phyloP scores from a whole-genome alignment of 805 yeast species.

The Suhomyces sp. region DNA sequence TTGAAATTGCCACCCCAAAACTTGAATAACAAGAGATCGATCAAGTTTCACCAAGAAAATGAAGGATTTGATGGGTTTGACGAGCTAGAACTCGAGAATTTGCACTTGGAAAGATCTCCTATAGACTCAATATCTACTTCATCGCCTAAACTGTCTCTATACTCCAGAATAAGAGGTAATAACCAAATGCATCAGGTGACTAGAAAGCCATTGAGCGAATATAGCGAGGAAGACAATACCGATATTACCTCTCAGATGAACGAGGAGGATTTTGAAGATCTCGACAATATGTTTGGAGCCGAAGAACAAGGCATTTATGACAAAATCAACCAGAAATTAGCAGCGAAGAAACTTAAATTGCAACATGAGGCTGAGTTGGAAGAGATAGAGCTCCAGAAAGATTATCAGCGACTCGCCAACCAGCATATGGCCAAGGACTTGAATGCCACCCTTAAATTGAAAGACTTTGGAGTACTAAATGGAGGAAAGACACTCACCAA shows the following conservation, averaged over 20 bases:
- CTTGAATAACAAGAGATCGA: not conserved
- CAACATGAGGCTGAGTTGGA: slow-evolving; percentile 34
- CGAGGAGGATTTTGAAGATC: slow-evolving; percentile 37
- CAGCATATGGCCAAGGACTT: slow-evolving; percentile 14
- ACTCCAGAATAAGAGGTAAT: slow-evolving; percentile 1
- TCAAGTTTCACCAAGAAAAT: slow-evolving; percentile 6
- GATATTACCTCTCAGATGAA: slow-evolving; percentile 38
- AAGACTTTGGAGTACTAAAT: slow-evolving; percentile 21
- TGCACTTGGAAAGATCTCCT: slow-evolving; percentile 11
- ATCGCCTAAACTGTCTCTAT: slow-evolving; percentile 19
- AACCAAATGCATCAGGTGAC: slow-evolving; percentile 6
- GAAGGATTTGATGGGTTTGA: slow-evolving; percentile 6
- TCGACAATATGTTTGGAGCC: slow-evolving; percentile 37
- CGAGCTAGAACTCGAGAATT: not conserved
- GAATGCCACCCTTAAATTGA: slow-evolving; percentile 27
- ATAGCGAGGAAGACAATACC: slow-evolving; percentile 38
- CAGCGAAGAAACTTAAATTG: slow-evolving; percentile 21
- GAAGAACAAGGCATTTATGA: slow-evolving; percentile 36
- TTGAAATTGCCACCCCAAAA: slow-evolving; percentile 3
- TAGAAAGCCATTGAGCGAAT: slow-evolving; percentile 31
- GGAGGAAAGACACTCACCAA: slow-evolving; percentile 3
- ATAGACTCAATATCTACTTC: slow-evolving; percentile 24
- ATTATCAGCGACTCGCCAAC: slow-evolving; percentile 11
- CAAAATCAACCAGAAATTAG: slow-evolving; percentile 24
- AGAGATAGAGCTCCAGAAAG: slow-evolving; percentile 26